phyloP scores from a whole-genome alignment of 495 filamentous ascomycete genomes.

The Penicillium paradoxum region DNA sequence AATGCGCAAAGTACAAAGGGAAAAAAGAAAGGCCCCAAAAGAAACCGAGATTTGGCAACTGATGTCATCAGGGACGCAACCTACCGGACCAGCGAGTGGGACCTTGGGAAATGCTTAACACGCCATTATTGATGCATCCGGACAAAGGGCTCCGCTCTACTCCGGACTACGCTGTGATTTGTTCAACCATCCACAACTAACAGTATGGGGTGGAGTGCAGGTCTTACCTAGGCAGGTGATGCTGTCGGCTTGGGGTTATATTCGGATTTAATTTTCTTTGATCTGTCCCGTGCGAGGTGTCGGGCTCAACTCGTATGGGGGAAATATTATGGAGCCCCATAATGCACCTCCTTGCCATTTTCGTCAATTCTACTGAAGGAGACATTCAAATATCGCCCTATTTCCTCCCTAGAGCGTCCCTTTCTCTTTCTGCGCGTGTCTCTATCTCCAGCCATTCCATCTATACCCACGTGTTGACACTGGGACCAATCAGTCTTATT shows the following conservation, averaged over 20 bases:
- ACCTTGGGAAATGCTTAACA: slow-evolving; percentile 27
- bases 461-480: slow-evolving; percentile 5
- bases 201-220: slow-evolving; percentile 4
- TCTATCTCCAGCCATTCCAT: slow-evolving; percentile 8
- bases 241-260: slow-evolving; percentile 4
- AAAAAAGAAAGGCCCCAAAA: background rate
- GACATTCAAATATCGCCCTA: slow-evolving; percentile 24
- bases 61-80: slow-evolving; percentile 28
- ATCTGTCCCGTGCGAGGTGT: background rate
- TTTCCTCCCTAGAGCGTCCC: slow-evolving; percentile 12
- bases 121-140: slow-evolving; percentile 33
- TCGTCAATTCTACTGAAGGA: slow-evolving; percentile 8
- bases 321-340: slow-evolving; percentile 18
- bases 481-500: slow-evolving; percentile 1
- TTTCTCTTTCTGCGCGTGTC: slow-evolving; percentile 14
- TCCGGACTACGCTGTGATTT: slow-evolving; percentile 15
- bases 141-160: slow-evolving; percentile 14
- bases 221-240: slow-evolving; percentile 4
- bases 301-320: background rate
- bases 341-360: slow-evolving; percentile 23
- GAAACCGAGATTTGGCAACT: background rate
- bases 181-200: slow-evolving; percentile 8
- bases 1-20: background rate
- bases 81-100: slow-evolving; percentile 5
- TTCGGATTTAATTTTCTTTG: background rate